phyloP scores from a whole-genome alignment of 768 basidiomycete genomes.

The Suillus occidentalis region DNA sequence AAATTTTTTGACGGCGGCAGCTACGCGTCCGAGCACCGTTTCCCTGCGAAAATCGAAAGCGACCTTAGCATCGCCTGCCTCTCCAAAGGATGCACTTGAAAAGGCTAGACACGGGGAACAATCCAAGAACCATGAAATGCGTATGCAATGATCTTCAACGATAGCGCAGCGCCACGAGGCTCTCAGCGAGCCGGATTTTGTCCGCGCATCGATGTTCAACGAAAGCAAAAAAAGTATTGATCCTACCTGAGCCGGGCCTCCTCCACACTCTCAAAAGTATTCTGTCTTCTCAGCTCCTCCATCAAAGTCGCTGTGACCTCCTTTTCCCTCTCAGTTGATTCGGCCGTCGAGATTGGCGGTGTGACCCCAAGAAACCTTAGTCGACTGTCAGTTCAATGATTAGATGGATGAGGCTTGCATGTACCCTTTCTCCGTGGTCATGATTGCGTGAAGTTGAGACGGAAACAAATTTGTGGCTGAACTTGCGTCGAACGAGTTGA shows the following conservation, averaged over 20 bases:
- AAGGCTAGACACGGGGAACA: neutral
- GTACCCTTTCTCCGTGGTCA: slow-evolving; percentile 46
- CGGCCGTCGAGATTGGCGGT: slow-evolving; percentile 75
- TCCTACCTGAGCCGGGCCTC: slow-evolving; percentile 83
- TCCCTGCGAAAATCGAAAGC: slow-evolving; percentile 57
- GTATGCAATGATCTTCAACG: neutral
- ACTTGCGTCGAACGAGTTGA: slow-evolving; percentile 13
- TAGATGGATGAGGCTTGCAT: slow-evolving; percentile 13
- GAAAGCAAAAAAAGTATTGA: slow-evolving; percentile 14
- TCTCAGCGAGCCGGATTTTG: slow-evolving; percentile 1
- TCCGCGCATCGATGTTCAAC: neutral
- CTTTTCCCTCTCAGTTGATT: slow-evolving; percentile 77
- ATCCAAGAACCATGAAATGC: neutral
- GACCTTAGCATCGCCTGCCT: slow-evolving; percentile 21
- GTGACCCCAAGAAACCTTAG: slow-evolving; percentile 78
- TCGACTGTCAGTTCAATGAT: slow-evolving; percentile 10
- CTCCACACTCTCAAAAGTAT: slow-evolving; percentile 87
- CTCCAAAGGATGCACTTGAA: slow-evolving; percentile 3
- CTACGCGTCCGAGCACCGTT: slow-evolving; percentile 86
- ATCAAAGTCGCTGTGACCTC: slow-evolving; percentile 83
- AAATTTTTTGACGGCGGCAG: slow-evolving; percentile 89
- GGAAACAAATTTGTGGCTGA: slow-evolving; percentile 5
- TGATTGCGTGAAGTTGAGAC: slow-evolving; percentile 15
- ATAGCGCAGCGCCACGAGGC: slow-evolving; percentile 1
- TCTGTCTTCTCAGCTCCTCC: slow-evolving; percentile 85